Base-by-base conservation (phyloP, 2,329 filamentous ascomycete species). In the Beauveria asiatica region DNA sequence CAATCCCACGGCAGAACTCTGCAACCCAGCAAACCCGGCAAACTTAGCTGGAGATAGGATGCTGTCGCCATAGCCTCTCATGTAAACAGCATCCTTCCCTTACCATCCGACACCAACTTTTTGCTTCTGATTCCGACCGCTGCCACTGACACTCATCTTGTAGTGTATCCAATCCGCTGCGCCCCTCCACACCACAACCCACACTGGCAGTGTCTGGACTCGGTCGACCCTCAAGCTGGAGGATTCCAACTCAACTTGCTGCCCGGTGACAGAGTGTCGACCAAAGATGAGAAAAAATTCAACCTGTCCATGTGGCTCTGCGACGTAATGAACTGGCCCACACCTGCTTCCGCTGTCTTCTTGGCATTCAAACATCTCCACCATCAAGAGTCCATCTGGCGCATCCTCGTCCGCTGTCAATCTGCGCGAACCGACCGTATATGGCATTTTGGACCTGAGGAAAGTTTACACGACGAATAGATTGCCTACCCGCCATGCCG, bases 311-410 rank as follows among this genome's bases (percentile, higher is more conserved):
- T 33, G 54, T 57, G 54, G 42, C 42, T 45, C 44, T 33, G 30
- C 55, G 56, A 58, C 56, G 37, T 58, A 58, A 44, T 44, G 46
- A 42, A 42, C 44, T 16, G 46, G 56, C 56, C 56, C 56, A 58
- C 46, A 42, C 33, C 6, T 25, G 30, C 45, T 44, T 23, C 56
- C 25, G 33, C 45, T 44, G 33, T 42, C 37, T 33, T 54, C 56
- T 58, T 58, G 56, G 56, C 56, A 44, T 51, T 41, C 37, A 44
- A 48, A 37, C 27, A 17, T 50, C 46, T 51, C 56, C 56, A 58
- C 55, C 45, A 13, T 11, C 17, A 50, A 37, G 9, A 58, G 44
- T 17, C 46, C 56, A 44, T 50, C 44, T 30, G 27, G 45, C 56
- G 41, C 46, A 58, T 51, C 25, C 21, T 49, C 44, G 9, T 5